Evolutionary conservation across 2,329 filamentous ascomycete species (phyloP), one percentile per base, ranked within the genome.

Genomic region (Fusarium nisikadoi): DNA sequence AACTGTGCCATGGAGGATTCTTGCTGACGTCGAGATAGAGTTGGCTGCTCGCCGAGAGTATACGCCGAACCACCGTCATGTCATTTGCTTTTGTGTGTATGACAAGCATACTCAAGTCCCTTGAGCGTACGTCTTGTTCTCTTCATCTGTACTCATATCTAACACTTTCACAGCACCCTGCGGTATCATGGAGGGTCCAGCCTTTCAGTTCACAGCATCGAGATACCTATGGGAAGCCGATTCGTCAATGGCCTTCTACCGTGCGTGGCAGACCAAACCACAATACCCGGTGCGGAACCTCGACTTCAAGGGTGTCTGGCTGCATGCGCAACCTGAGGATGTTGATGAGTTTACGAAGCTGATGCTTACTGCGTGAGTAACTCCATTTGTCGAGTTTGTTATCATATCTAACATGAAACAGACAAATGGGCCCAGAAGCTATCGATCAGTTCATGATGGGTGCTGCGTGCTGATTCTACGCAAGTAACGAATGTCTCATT

Each of bases 31-130:
- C 39, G 13, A 13, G 38, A 16, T 29, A 82, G 80, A 74, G 76
- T 19, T 86, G 84, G 84, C 63, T 85, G 14, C 79, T 86, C 19
- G 75, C 82, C 8, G 84, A 86, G 75, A 83, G 81, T 62, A 75
- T 80, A 11, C 79, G 84, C 20, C 79, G 83, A 42, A 85, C 82
- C 1, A 71, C 79, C 17, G 65, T 85, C 62, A 79, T 81, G 63
- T 70, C 77, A 1, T 75, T 77, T 43, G 74, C 78, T 2, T 78
- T 82, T 29, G 73, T 79, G 11, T 81, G 79, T 54, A 65, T 84
- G 23, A 76, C 78, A 41, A 75, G 75, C 20, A 54, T 85, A 14
- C 73, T 85, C 33, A 80, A 80, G 63, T 77, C 63, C 5, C 71
- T 77, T 39, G 73, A 79, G 35, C 75, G 80, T 82, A 70, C 25